These are phyloP conservation scores for Rhodosorus marinus DNA, from an alignment of 23 red algal genomes.

Conservation along the genomic window DNA sequence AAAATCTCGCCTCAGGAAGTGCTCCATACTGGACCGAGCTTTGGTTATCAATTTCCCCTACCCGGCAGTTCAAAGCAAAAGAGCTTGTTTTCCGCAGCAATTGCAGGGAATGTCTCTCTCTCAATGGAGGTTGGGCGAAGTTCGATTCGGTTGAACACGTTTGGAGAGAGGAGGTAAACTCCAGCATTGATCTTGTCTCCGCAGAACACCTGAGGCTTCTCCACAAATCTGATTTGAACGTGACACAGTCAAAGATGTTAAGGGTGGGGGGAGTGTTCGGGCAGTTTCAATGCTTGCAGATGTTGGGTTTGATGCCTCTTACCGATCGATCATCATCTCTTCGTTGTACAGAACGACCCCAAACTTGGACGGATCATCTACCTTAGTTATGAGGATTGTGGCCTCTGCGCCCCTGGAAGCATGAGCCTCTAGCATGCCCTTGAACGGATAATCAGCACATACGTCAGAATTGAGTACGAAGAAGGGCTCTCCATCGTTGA, in stretches of 20 bases:
- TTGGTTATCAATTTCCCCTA: too few relatives aligned
- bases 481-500: constrained; percentile 96
- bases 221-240: constrained; percentile 77
- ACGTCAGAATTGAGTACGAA: constrained; percentile 99
- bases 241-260: too few relatives aligned
- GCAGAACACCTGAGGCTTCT: constrained; percentile 78
- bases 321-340: constrained; percentile 53
- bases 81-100: constrained; percentile 65
- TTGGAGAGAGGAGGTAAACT: constrained; percentile 73
- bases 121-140: constrained; percentile 84
- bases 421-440: constrained; percentile 77
- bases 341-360: constrained; percentile 91
- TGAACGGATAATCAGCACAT: constrained; percentile 66
- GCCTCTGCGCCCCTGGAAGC: constrained; percentile 48
- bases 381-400: constrained; percentile 72
- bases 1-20: too few relatives aligned
- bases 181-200: constrained; percentile 87
- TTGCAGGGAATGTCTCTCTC: constrained; percentile 83
- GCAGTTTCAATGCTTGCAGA: too few relatives aligned
- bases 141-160: constrained; percentile 57
- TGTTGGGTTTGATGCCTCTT: too few relatives aligned
- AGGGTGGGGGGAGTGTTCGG: too few relatives aligned
- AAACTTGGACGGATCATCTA: constrained; percentile 82
- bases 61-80: constrained; percentile 74
- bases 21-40: too few relatives aligned